These are phyloP conservation scores for Amanita inopinata DNA, from an alignment of 768 basidiomycete species.

Conservation along the genomic window DNA sequence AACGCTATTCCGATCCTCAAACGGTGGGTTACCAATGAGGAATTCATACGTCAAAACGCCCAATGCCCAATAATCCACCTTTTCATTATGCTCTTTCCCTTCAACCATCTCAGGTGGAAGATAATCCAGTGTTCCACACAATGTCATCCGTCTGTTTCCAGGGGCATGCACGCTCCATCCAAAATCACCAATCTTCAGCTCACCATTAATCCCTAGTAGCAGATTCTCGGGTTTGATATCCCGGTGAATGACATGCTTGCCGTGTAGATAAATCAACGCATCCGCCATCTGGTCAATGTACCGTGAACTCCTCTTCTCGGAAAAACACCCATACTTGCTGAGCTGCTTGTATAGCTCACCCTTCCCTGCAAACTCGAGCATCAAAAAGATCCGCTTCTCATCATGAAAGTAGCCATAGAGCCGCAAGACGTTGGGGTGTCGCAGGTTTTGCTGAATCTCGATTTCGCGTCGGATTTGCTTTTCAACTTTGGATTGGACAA, in stretches of 20 bases:
- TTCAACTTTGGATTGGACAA: conserved; percentile 85
- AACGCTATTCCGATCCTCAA: conserved; percentile 76
- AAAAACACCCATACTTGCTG: conserved; percentile 75
- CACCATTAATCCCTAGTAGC: conserved; percentile 87
- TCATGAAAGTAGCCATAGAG: conserved; percentile 98
- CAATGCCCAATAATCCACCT: conserved; percentile 92
- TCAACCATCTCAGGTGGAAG: conserved; percentile 99
- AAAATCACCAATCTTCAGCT: conserved; percentile 97
- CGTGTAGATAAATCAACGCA: conserved; percentile 83
- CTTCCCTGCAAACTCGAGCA: conserved; percentile 96
- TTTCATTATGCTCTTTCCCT: conserved; percentile 78
- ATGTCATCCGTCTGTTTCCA: conserved; percentile 76
- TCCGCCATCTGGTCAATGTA: conserved; percentile 99
- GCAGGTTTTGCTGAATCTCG: conserved; percentile 93
- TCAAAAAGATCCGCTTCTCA: conserved; percentile 92
- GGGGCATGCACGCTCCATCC: conserved; percentile 99
- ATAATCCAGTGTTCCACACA: conserved; percentile 95
- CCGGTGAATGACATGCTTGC: conserved; percentile 95
- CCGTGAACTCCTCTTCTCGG: conserved; percentile 77
- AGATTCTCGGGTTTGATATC: conserved; percentile 99
- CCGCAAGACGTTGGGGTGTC: conserved; percentile 90
- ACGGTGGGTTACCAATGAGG: conserved; percentile 66
- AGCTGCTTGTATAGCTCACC: conserved; percentile 97
- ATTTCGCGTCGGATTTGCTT: conserved; percentile 97
- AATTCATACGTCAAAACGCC: conserved; percentile 98